Evolutionary conservation across 2,329 filamentous ascomycete genomes (phyloP).

Genomic region (Sclerotiophoma versabilis): DNA sequence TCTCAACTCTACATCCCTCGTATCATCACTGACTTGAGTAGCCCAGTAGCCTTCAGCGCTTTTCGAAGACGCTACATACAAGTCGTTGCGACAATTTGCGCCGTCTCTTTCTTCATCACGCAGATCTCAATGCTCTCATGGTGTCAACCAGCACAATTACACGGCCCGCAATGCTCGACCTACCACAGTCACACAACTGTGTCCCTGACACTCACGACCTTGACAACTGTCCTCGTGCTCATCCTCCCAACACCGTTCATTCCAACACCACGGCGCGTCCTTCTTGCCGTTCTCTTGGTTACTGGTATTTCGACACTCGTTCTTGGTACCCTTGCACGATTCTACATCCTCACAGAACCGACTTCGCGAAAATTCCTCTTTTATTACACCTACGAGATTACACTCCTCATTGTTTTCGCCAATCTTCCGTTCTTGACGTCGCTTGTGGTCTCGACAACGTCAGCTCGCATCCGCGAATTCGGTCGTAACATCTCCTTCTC

Average conservation of each 20-base stretch:
- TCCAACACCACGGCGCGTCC: conserved; percentile 34
- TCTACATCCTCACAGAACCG: conserved; percentile 17
- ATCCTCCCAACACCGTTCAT: conserved; percentile 37
- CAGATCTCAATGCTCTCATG: conserved; percentile 30
- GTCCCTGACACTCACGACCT: conserved; percentile 14
- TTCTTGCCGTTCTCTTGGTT: conserved; percentile 29
- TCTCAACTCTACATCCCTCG: neutral
- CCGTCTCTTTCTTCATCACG: conserved; percentile 28
- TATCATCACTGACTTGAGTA: conserved; percentile 10
- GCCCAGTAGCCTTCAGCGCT: conserved; percentile 19
- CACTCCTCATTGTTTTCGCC: conserved; percentile 31
- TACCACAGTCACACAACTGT: conserved; percentile 29
- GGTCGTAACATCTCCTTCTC: conserved; percentile 20
- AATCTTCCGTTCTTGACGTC: conserved; percentile 40
- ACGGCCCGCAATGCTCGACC: conserved; percentile 27
- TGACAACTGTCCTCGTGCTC: conserved; percentile 28
- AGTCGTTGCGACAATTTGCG: conserved; percentile 23
- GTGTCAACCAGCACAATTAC: conserved; percentile 24
- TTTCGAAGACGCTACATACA: conserved; percentile 18
- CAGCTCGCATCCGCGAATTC: conserved; percentile 22
- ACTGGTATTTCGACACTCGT: conserved; percentile 26
- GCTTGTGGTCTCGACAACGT: conserved; percentile 26
- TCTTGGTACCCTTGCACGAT: conserved; percentile 26
- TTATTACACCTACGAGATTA: conserved; percentile 28
- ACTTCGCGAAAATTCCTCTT: conserved; percentile 17